Conservation (phyloP, 1,284 basidiomycete genomes). For the Golubevia pallescens region DNA sequence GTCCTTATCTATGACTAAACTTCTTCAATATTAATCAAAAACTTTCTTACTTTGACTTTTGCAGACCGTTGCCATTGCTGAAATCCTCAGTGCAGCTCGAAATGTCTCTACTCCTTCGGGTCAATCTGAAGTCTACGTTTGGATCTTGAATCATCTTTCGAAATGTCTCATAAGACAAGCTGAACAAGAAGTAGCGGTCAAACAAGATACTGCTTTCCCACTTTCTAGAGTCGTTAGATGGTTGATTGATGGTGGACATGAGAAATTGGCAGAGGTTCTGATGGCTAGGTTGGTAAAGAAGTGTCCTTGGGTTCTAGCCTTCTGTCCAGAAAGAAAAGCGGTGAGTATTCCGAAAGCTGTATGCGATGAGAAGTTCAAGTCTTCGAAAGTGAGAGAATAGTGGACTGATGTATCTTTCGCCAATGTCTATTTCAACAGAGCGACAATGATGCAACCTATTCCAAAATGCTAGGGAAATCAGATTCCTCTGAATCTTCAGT, state of each 20-base stretch:
- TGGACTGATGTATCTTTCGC: no score
- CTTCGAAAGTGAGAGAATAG: no score
- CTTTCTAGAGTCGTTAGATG: constrained; percentile 78
- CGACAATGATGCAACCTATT: no score
- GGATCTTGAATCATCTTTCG: constrained; percentile 82
- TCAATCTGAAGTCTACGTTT: constrained; percentile 69
- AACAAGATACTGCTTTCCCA: constrained; percentile 82
- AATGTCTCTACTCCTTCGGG: constrained; percentile 57
- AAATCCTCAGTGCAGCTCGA: constrained; percentile 66
- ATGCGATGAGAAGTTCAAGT: neutral
- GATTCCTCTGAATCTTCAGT: constrained; percentile 38
- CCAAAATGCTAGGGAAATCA: no score
- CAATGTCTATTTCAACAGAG: no score
- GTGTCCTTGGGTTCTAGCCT: constrained; percentile 70
- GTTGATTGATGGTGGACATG: constrained; percentile 71
- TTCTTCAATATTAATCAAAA: no score
- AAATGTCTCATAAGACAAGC: constrained; percentile 91
- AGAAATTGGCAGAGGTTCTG: constrained; percentile 76
- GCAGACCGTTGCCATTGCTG: constrained; percentile 74
- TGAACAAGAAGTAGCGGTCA: constrained; percentile 89
- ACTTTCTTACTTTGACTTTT: constrained; percentile 3
- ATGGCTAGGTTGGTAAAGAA: constrained; percentile 84
- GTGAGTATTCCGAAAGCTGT: constrained; percentile 65
- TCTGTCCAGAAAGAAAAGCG: constrained; percentile 62
- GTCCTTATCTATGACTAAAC: neutral